Percentiles rank a stretch among this genome's conserved stretches.
These are phyloP conservation scores for Leptographium lundbergii DNA, from an alignment of 2,329 filamentous ascomycete genomes.

Conservation along the genomic window DNA sequence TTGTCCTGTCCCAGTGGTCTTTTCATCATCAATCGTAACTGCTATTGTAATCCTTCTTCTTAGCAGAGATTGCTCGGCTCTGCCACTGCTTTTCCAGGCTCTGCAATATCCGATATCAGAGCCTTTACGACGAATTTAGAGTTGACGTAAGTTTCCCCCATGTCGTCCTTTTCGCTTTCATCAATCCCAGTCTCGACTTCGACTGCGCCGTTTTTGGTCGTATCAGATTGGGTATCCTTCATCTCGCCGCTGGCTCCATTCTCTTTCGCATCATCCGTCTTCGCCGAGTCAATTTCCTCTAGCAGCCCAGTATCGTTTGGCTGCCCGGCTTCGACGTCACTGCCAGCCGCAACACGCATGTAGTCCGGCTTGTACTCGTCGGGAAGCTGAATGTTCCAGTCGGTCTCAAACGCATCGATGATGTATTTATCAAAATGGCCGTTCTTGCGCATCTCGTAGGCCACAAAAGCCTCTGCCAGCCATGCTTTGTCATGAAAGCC, in stretches of 20 bases:
- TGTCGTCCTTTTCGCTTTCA: not conserved
- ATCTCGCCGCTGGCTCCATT: not conserved
- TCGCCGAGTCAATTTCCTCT: not conserved
- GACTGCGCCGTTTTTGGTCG: not conserved
- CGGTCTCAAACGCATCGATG: constrained; percentile 29
- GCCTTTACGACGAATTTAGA: not conserved
- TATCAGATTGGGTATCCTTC: not conserved
- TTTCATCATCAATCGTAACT: not conserved
- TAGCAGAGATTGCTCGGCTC: not conserved
- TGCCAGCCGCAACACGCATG: not conserved
- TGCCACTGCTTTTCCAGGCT: not conserved
- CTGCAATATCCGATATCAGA: not conserved
- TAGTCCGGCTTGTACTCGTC: constrained; percentile 16
- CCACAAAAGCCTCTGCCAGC: constrained; percentile 38
- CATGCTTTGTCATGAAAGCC: constrained; percentile 40
- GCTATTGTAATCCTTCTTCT: not conserved
- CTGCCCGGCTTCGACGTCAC: not conserved
- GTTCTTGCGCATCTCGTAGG: constrained; percentile 32
- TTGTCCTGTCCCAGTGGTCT: not conserved
- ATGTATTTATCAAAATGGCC: constrained; percentile 39
- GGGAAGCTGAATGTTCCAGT: constrained; percentile 33
- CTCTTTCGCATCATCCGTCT: not conserved
- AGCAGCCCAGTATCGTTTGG: not conserved
- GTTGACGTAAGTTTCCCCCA: not conserved
- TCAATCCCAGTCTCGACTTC: not conserved